Base-by-base conservation (phyloP, 208 protist genomes). In the Zelonia costaricensis region DNA sequence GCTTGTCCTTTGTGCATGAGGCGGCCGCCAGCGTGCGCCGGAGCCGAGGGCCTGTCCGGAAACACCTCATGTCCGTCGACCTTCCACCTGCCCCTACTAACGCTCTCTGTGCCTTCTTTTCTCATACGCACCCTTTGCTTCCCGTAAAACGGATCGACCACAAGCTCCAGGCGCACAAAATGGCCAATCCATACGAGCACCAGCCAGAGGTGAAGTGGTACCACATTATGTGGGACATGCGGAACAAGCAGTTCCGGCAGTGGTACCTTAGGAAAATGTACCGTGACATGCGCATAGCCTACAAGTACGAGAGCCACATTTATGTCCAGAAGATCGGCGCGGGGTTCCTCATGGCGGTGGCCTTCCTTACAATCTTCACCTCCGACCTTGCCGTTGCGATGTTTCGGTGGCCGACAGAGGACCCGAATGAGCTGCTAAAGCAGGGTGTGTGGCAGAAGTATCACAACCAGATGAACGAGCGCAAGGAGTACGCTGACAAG, bases 371-470 rank as follows among this genome's bases (percentile, higher is more conserved):
- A 9, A 69, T 88, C 28, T 81, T 65, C 40, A 81, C 76, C 59
- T 77, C 71, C 0, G 71, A 92, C 40, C 59, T 81, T 10, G 76
- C 71, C 9, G 43, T 74, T 0, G 70, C 78, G 3, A 15, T 92
- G 1, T 69, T 93, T n/a, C 82, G 80, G 2, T 82, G 80, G 61
- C 86, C 86, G 2, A 88, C 86, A 2, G 86, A 93, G 31, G 86
- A 93, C 33, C 72, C 82, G 0, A 93, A 91, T 49, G 82, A 91
- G 55, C 61, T 93, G 25, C 47, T 93, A 27, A 93, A 90, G 59
- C 68, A 76, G 18, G 63, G 66, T 12, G 78, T 88, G 6, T 93
- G 82, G 87, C 67, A 72, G 27, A 76, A 77, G 59, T 76, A 88
- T 55, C 62, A 76, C 33, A 91, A 85, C 53, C 76, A 84, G 18